Conservation (phyloP, 2,329 filamentous ascomycete species). For the Colletotrichum musicola region DNA sequence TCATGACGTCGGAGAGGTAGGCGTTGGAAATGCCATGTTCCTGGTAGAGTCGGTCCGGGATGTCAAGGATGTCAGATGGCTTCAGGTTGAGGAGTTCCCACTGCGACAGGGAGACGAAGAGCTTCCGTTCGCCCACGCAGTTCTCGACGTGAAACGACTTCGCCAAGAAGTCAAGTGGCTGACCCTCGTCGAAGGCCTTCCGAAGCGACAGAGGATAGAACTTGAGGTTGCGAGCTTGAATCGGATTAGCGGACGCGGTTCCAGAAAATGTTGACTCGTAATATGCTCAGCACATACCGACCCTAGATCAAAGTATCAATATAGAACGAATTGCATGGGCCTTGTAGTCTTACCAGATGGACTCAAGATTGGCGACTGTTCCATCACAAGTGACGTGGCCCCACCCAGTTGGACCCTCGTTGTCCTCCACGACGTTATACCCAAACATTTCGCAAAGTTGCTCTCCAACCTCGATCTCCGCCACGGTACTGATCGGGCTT, state of each 20-base stretch:
- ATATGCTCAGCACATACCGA: neutral
- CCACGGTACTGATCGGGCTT: conserved; percentile 58
- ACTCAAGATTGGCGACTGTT: conserved; percentile 61
- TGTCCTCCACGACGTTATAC: conserved; percentile 51
- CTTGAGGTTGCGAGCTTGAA: conserved; percentile 58
- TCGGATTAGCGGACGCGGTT: neutral
- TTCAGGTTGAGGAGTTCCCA: conserved; percentile 62
- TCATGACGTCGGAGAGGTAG: conserved; percentile 44
- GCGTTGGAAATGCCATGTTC: conserved; percentile 55
- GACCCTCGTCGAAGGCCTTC: conserved; percentile 6
- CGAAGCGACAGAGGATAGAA: conserved; percentile 58
- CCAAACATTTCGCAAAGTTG: conserved; percentile 61
- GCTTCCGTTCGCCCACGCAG: conserved; percentile 48
- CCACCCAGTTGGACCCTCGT: conserved; percentile 50
- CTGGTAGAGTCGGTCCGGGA: conserved; percentile 52
- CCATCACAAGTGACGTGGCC: conserved; percentile 61
- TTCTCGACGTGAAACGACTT: conserved; percentile 8
- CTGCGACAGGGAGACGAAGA: conserved; percentile 50
- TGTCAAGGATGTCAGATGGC: conserved; percentile 53
- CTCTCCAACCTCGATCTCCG: conserved; percentile 58
- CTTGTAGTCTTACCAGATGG: conserved; percentile 53
- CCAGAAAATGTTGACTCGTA: too few relatives aligned
- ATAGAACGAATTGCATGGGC: neutral
- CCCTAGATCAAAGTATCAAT: conserved; percentile 30
- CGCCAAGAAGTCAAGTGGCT: neutral